Evolutionary conservation across 2,329 filamentous ascomycete genomes (phyloP), one percentile per base, ranked within the genome.

Genomic region (Huntiella decipiens): DNA sequence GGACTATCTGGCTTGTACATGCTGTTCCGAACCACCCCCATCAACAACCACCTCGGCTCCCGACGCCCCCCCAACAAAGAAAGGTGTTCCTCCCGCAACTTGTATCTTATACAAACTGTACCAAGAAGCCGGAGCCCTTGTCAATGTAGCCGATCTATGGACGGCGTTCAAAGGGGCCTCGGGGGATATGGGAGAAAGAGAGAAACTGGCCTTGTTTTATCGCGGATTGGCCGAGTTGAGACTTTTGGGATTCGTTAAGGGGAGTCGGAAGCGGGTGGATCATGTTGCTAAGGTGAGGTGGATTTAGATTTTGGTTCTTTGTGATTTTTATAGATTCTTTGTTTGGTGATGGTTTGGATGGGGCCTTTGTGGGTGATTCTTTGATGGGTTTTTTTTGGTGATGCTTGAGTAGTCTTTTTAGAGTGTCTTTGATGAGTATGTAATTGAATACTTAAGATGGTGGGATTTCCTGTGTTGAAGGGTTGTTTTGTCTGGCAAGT

Each of bases 251-350:
- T 80, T 95, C 62, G 71, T 96, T 51, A 95, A 91, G 65, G 71
- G 73, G 51, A 96, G 81, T 56, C 82, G 80, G 62, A 94, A 87
- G 67, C 94, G 93, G 67, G 75, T 78, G 17, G 91, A 96, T 58
- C 88, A 96, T 62, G 66, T 96, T 53, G 79, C 84, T 35, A 96
- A 95, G 66, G 68, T 86, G 76, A 86, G 82, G 58, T 91, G 88
- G 54, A 64, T 91, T 51, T 74, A 59, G 50, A 15, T 10, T 8
- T 17, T 4, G 17, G 17, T 17, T 19, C 16, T 8, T 41, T 5
- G 11, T 41, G 5, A 16, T 17, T 11, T 8, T 31, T 44, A 44
- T 28, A 28, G 22, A 28, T 28, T 50, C 38, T 38, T 32, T 41
- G 40, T 16, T 16, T 15, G n/a, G 22, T 22, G 12, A 28, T 13